These are phyloP conservation scores for Craspedostauros australis DNA, from an alignment of 108 stramenopile species.

Conservation along the genomic window DNA sequence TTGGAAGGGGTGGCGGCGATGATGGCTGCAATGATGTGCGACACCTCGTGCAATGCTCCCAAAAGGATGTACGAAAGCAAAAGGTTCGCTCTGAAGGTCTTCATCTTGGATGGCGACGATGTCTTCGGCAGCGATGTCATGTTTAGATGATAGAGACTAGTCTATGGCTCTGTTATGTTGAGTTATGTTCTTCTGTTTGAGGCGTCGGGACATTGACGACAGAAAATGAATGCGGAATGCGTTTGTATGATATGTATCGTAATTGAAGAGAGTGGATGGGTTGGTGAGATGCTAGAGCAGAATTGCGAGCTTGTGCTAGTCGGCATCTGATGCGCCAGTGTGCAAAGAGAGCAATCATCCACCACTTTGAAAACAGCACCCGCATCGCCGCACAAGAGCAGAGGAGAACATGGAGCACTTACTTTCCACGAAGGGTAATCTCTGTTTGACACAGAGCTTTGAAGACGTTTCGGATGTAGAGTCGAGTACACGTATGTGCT, in stretches of 20 bases:
- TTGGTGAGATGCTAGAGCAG: no score
- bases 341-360: not conserved
- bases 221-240: not conserved
- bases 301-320: not conserved
- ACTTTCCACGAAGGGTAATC: no score
- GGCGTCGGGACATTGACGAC: no score
- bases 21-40: slow-evolving; percentile 34
- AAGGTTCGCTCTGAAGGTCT: slow-evolving; percentile 1
- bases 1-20: slow-evolving; percentile 5
- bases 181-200: not conserved
- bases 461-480: no score
- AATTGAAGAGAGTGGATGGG: no score
- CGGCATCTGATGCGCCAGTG: not conserved
- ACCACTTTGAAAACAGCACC: not conserved
- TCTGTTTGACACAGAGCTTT: no score
- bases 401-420: no score
- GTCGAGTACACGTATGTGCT: no score
- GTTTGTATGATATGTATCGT: no score
- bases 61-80: slow-evolving; percentile 42
- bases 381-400: no score
- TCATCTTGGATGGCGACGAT: not conserved
- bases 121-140: not conserved
- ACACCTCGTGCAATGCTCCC: slow-evolving; percentile 53
- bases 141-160: not conserved
- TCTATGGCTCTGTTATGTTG: not conserved